These are phyloP conservation scores for Neurospora cerealis DNA, from an alignment of 495 filamentous ascomycete species.

Conservation along the genomic window DNA sequence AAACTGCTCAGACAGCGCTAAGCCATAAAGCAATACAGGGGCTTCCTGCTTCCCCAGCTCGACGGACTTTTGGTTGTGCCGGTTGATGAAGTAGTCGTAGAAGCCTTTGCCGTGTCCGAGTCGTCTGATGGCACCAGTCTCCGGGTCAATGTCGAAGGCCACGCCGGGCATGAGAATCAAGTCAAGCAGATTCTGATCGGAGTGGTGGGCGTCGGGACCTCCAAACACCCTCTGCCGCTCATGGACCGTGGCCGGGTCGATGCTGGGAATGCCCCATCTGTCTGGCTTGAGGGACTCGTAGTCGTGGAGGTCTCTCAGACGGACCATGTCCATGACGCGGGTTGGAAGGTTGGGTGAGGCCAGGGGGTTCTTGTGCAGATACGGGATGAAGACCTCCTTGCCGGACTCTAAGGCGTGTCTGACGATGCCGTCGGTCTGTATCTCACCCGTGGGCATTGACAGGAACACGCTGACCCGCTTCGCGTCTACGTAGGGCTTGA, in stretches of 20 bases:
- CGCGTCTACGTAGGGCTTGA: conserved; percentile 54
- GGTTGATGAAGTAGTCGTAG: conserved; percentile 84
- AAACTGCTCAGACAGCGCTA: conserved; percentile 82
- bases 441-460: conserved; percentile 80
- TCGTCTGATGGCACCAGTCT: conserved; percentile 46
- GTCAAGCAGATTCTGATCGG: conserved; percentile 51
- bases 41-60: conserved; percentile 30
- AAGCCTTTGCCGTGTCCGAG: conserved; percentile 94
- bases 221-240: conserved; percentile 61
- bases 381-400: conserved; percentile 86
- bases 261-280: conserved; percentile 85
- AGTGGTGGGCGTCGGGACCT: conserved; percentile 34
- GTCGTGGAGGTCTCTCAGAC: conserved; percentile 59
- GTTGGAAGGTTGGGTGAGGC: conserved; percentile 35
- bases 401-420: conserved; percentile 63
- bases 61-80: conserved; percentile 45
- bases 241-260: conserved; percentile 50
- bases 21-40: conserved; percentile 59
- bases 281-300: conserved; percentile 68
- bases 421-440: conserved; percentile 72
- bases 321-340: conserved; percentile 89
- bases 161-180: conserved; percentile 89
- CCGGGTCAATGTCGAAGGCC: conserved; percentile 63
- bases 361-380: conserved; percentile 55
- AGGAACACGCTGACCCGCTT: conserved; percentile 75